Conservation (phyloP, 2,329 filamentous ascomycete genomes). For the Annulohypoxylon truncatum region DNA sequence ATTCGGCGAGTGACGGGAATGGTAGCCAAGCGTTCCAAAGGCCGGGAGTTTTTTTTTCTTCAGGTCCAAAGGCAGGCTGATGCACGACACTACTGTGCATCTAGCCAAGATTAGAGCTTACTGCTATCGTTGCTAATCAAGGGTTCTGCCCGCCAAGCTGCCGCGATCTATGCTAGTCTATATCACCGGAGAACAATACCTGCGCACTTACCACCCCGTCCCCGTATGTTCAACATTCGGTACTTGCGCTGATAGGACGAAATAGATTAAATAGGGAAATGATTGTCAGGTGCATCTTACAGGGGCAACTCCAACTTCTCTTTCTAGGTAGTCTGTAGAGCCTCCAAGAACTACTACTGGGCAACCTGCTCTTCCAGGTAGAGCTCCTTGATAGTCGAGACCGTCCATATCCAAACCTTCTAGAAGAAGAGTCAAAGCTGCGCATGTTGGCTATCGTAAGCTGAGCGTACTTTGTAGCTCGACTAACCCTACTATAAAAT, state of each 20-base stretch:
- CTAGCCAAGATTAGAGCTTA: constrained; percentile 16
- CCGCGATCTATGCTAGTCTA: constrained; percentile 32
- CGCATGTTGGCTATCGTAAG: not conserved
- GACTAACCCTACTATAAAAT: constrained; percentile 25
- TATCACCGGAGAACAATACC: constrained; percentile 21
- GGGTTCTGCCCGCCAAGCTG: constrained; percentile 31
- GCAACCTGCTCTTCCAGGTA: constrained; percentile 28
- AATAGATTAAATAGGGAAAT: constrained; percentile 12
- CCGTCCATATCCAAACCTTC: constrained; percentile 15
- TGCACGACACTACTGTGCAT: constrained; percentile 3
- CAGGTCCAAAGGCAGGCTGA: not conserved
- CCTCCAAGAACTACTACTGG: constrained; percentile 10
- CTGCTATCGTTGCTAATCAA: constrained; percentile 28
- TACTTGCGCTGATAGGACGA: constrained; percentile 29
- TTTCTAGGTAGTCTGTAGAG: constrained; percentile 25
- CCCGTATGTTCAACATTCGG: constrained; percentile 20
- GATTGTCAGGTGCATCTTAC: constrained; percentile 32
- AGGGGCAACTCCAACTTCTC: constrained; percentile 34
- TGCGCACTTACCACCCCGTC: constrained; percentile 31
- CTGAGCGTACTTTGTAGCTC: not conserved
- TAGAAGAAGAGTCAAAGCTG: constrained; percentile 17
- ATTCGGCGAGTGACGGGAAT: constrained; percentile 20
- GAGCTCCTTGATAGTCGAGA: constrained; percentile 27
- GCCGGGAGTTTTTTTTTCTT: constrained; percentile 1
- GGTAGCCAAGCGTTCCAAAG: constrained; percentile 21